These are phyloP conservation scores for Pestalotiopsis sp. DNA, from an alignment of 2,329 filamentous ascomycete species.

Conservation along the genomic window DNA sequence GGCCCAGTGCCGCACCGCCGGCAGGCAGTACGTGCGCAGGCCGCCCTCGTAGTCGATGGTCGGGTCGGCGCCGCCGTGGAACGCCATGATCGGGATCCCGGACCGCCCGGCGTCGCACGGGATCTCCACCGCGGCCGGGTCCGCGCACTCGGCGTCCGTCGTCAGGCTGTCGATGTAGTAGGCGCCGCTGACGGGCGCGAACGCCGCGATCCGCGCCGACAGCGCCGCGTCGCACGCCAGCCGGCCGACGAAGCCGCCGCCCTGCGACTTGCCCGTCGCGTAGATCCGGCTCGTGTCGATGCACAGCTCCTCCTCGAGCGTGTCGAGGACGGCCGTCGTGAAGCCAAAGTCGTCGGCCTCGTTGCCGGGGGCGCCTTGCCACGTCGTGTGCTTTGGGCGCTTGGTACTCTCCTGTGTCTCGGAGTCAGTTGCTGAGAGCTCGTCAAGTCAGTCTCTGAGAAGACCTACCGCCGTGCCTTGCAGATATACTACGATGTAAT, in stretches of 20 bases:
- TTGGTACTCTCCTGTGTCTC: not conserved
- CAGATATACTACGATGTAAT: conserved; percentile 28
- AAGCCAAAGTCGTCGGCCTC: conserved; percentile 17
- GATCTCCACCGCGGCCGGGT: conserved; percentile 29
- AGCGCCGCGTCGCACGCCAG: conserved; percentile 15
- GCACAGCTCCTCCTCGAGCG: conserved; percentile 20
- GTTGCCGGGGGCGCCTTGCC: conserved; percentile 16
- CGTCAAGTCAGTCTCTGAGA: not conserved
- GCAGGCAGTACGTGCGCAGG: conserved; percentile 38
- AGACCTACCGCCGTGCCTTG: conserved; percentile 22
- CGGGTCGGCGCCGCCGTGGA: conserved; percentile 47
- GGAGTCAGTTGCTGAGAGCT: not conserved
- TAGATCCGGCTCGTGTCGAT: conserved; percentile 20
- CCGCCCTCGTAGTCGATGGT: conserved; percentile 46
- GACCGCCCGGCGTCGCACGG: conserved; percentile 34
- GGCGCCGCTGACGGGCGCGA: conserved; percentile 17
- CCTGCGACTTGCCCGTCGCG: conserved; percentile 19
- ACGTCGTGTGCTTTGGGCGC: conserved; percentile 7
- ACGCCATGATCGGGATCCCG: conserved; percentile 45
- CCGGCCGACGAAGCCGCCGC: conserved; percentile 18
- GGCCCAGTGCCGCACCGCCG: conserved; percentile 40
- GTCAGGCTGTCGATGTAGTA: conserved; percentile 15
- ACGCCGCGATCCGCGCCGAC: conserved; percentile 16
- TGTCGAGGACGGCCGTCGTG: conserved; percentile 18
- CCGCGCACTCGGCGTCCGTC: conserved; percentile 24